A percentile compares a stretch with the other conserved stretches of the same genome.
These are phyloP conservation scores for Ambrosiella xylebori DNA, from an alignment of 2,329 filamentous ascomycete genomes.

Conservation along the genomic window DNA sequence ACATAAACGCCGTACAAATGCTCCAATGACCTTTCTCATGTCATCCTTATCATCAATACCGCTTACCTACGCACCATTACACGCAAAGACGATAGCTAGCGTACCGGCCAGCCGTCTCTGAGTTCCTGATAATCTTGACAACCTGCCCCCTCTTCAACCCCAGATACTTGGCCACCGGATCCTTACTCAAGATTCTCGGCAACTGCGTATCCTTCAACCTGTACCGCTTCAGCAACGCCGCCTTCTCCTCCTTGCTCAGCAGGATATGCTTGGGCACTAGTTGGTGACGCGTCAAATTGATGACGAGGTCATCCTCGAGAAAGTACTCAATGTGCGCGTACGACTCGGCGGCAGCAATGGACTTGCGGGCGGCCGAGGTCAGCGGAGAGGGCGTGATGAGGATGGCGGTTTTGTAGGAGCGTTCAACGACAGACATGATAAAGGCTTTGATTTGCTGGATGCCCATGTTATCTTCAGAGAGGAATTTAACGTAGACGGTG, in stretches of 20 bases:
- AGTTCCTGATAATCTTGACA: slow-evolving; percentile 93
- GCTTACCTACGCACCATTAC: slow-evolving; percentile 18
- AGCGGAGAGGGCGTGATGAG: slow-evolving; percentile 72
- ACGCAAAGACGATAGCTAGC: slow-evolving; percentile 74
- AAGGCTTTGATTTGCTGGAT: slow-evolving; percentile 87
- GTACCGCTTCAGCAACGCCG: slow-evolving; percentile 69
- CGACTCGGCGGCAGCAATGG: slow-evolving; percentile 59
- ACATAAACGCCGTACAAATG: slow-evolving; percentile 12
- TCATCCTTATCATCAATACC: background rate
- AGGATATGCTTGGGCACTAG: slow-evolving; percentile 87
- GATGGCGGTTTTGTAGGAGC: slow-evolving; percentile 78
- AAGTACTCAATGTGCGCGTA: slow-evolving; percentile 82
- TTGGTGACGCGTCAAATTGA: slow-evolving; percentile 97
- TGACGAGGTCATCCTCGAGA: slow-evolving; percentile 82
- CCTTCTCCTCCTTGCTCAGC: slow-evolving; percentile 79
- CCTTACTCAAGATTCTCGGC: slow-evolving; percentile 75
- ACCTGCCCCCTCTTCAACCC: slow-evolving; percentile 83
- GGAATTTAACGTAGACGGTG: slow-evolving; percentile 87
- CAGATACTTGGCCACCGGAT: slow-evolving; percentile 83
- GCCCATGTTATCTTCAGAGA: slow-evolving; percentile 60
- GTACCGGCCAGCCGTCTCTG: slow-evolving; percentile 89
- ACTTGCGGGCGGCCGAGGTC: slow-evolving; percentile 73
- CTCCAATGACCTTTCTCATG: background rate
- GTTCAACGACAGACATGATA: slow-evolving; percentile 60
- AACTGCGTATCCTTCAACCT: slow-evolving; percentile 94